Conservation (phyloP, 306 rosid genomes). For the Malus fusca region DNA sequence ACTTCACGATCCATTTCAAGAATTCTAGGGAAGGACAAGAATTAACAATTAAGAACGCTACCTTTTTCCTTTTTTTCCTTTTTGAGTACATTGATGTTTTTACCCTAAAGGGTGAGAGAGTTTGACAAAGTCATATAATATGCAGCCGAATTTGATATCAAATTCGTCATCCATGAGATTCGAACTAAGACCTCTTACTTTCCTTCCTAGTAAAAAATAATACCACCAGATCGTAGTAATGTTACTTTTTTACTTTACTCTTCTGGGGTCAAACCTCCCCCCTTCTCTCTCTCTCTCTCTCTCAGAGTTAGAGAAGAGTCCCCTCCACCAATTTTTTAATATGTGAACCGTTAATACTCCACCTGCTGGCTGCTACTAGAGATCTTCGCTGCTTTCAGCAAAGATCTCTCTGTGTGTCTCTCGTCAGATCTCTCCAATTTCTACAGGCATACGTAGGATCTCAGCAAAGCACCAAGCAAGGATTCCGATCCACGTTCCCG, state of each 20-base stretch:
- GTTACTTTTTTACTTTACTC: neutral
- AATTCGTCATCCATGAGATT: no score
- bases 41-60: no score
- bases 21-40: no score
- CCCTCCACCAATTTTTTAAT: neutral
- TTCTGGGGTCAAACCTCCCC: neutral
- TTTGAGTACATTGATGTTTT: no score
- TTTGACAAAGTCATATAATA: fast-evolving
- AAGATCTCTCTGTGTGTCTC: constrained; percentile 23
- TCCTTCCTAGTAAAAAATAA: fast-evolving
- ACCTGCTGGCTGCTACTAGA: neutral
- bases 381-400: constrained; percentile 26
- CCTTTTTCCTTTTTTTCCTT: neutral
- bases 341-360: neutral
- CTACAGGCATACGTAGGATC: neutral
- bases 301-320: neutral
- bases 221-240: fast-evolving
- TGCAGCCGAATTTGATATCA: fast-evolving
- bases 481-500: constrained; percentile 13
- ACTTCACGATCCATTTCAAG: no score
- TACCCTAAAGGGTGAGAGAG: no score
- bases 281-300: neutral
- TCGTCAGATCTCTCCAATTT: neutral
- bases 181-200: no score
- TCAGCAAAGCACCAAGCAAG: neutral